phyloP scores from a whole-genome alignment of 2,329 filamentous ascomycete genomes.

The Fusarium nodosum region DNA sequence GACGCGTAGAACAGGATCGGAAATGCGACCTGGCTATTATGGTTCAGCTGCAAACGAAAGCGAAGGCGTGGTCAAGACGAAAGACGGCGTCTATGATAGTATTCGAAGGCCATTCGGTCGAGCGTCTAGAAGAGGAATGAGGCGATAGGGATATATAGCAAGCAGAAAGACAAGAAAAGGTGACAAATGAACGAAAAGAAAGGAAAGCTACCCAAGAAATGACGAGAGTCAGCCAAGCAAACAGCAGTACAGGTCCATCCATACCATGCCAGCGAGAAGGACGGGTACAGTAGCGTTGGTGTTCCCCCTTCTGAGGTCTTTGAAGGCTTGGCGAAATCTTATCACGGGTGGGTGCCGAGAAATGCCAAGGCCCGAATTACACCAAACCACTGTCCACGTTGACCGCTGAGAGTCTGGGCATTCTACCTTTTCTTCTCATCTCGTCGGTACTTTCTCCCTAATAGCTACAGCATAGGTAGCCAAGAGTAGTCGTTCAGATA shows the following conservation, averaged over 20 bases:
- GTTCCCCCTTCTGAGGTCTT: conserved; percentile 51
- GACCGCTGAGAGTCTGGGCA: conserved; percentile 49
- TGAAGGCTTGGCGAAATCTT: conserved; percentile 53
- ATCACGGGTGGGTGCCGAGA: conserved; percentile 52
- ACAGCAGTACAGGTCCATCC: conserved; percentile 41
- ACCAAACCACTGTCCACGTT: conserved; percentile 50
- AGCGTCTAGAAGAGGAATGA: conserved; percentile 19
- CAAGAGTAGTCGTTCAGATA: conserved; percentile 17
- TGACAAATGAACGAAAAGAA: conserved; percentile 31
- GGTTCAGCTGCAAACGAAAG: conserved; percentile 31
- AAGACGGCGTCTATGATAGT: conserved; percentile 26
- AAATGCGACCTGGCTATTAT: conserved; percentile 8
- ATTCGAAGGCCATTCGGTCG: conserved; percentile 40
- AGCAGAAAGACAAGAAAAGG: conserved; percentile 26
- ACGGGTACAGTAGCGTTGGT: conserved; percentile 46
- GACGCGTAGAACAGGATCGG: conserved; percentile 14
- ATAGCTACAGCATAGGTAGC: conserved; percentile 10
- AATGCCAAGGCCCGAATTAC: conserved; percentile 50
- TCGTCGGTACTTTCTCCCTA: conserved; percentile 2
- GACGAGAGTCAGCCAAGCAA: conserved; percentile 39
- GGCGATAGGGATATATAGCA: conserved; percentile 31
- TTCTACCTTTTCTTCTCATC: conserved; percentile 22
- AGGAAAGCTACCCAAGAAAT: conserved; percentile 37
- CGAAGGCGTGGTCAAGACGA: conserved; percentile 26
- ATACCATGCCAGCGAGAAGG: conserved; percentile 40